These are phyloP conservation scores for Westerdykella sp. DNA, from an alignment of 2,329 filamentous ascomycete genomes.

Conservation along the genomic window DNA sequence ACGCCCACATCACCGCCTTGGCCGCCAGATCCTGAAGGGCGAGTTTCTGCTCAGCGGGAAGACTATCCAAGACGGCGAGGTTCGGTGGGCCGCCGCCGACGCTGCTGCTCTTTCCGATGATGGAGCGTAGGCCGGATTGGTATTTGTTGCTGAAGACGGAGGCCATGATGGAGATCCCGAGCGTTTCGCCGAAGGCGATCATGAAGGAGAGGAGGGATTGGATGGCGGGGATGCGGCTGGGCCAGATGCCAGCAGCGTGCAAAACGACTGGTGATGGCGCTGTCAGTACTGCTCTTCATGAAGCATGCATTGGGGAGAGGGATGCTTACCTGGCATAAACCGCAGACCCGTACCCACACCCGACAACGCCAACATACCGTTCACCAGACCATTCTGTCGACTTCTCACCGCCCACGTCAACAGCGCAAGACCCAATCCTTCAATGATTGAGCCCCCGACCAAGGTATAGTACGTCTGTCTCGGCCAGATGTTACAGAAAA, in stretches of 20 bases:
- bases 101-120: constrained; percentile 15
- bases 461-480: constrained; percentile 57
- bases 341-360: constrained; percentile 58
- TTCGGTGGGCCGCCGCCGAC: constrained; percentile 21
- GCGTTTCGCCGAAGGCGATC: constrained; percentile 57
- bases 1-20: constrained; percentile 60
- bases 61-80: constrained; percentile 31
- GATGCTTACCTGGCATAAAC: constrained; percentile 49
- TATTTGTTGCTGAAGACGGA: constrained; percentile 60
- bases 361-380: constrained; percentile 60
- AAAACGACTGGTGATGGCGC: constrained; percentile 40
- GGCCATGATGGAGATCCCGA: constrained; percentile 62
- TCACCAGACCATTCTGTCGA: constrained; percentile 48
- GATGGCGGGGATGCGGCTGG: constrained; percentile 51
- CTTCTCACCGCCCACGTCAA: constrained; percentile 52
- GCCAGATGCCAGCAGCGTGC: constrained; percentile 59
- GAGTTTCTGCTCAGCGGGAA: constrained; percentile 34
- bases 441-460: constrained; percentile 42
- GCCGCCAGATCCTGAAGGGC: constrained; percentile 42
- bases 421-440: constrained; percentile 53
- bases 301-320: too few relatives aligned
- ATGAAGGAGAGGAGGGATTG: constrained; percentile 56
- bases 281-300: too few relatives aligned
- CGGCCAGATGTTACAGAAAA: constrained; percentile 56
- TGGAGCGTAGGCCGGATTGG: constrained; percentile 17